Evolutionary conservation across 805 yeast genomes (phyloP), one percentile per base, ranked within the genome.

Genomic region (Jamesozyma spencerorum): DNA sequence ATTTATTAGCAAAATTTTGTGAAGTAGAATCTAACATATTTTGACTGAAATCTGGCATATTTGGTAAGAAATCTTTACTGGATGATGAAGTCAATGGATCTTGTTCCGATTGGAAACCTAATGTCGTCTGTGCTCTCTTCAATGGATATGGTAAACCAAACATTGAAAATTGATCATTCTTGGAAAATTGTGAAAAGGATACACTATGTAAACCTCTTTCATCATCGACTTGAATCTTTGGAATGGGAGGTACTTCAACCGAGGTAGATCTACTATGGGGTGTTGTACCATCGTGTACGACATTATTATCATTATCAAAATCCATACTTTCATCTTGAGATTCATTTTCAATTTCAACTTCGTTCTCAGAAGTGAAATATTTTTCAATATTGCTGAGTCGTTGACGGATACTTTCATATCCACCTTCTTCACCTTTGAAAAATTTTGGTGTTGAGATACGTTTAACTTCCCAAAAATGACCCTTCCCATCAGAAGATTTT

Each of bases 391-490:
- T 37, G 38, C 36, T 47, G 24, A 60, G 41, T 18, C 46, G 47
- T 20, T 24, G 18, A 36, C 58, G 46, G 29, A 55, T 50, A 19
- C 46, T 49, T n/a, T 49, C 52, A n/a, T 49, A 43, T 10, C 48
- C 49, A 18, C 51, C 49, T n/a, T 52, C 46, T 27, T 53, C 57
- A 24, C 54, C 78, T 54, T 77, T 81, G 52, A 84, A 70, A 53
- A 90, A 90, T 57, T 80, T 83, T 50, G 76, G 75, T 59, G 88
- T 96, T 54, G 70, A 75, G 4, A 94, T 95, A n/a, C 74, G 68
- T 46, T 80, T 84, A 38, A 90, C 83, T 51, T 81, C 77, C 98
- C 98, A 90, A 61, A 81, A 90, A 64, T 88, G 95, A 17, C 74
- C 74, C 58, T 84, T 84, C 6, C 90, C 87, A 64, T 83, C 94